Evolutionary conservation across 352 stramenopile genomes (phyloP).

Genomic region (Phytophthora niederhauseri): DNA sequence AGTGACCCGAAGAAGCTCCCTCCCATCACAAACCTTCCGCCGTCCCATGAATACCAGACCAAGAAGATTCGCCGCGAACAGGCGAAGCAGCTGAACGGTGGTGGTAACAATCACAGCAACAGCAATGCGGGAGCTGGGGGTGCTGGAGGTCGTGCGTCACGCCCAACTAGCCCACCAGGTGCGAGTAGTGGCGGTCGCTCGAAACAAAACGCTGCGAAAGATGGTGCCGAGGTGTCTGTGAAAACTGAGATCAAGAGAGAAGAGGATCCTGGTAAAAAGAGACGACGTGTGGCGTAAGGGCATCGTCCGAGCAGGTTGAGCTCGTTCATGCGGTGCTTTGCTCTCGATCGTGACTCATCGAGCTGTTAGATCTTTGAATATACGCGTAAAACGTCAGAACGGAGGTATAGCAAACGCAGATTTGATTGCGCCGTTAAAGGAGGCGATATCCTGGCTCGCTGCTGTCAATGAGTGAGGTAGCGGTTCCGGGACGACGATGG

Average conservation of each 20-base stretch:
- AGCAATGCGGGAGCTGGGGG: slow-evolving; percentile 32
- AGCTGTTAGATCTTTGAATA: slow-evolving; percentile 27
- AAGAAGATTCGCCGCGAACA: slow-evolving; percentile 91
- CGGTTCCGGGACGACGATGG: slow-evolving; percentile 52
- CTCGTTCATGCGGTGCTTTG: slow-evolving; percentile 1
- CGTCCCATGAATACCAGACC: slow-evolving; percentile 90
- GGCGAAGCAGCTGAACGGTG: slow-evolving; percentile 68
- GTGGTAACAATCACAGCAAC: slow-evolving; percentile 42
- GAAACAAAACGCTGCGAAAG: slow-evolving; percentile 22
- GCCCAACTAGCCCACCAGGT: slow-evolving; percentile 23
- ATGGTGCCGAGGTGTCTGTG: slow-evolving; percentile 23
- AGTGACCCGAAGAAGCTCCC: slow-evolving; percentile 67
- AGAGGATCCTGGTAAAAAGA: slow-evolving; percentile 53
- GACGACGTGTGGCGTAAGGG: slow-evolving; percentile 56
- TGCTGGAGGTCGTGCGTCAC: slow-evolving; percentile 27
- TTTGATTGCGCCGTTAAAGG: slow-evolving; percentile 22
- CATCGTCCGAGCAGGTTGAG: slow-evolving; percentile 3
- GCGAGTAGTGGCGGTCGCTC: slow-evolving; percentile 30
- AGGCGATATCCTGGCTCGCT: background rate
- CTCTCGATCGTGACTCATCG: background rate
- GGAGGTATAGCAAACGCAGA: slow-evolving; percentile 17
- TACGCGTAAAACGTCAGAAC: slow-evolving; percentile 18
- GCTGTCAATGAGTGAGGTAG: slow-evolving; percentile 67
- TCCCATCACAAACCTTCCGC: slow-evolving; percentile 72
- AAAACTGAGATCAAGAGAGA: slow-evolving; percentile 44